phyloP scores from a whole-genome alignment of 805 yeast genomes.

The Starmerella ratchasimensis region DNA sequence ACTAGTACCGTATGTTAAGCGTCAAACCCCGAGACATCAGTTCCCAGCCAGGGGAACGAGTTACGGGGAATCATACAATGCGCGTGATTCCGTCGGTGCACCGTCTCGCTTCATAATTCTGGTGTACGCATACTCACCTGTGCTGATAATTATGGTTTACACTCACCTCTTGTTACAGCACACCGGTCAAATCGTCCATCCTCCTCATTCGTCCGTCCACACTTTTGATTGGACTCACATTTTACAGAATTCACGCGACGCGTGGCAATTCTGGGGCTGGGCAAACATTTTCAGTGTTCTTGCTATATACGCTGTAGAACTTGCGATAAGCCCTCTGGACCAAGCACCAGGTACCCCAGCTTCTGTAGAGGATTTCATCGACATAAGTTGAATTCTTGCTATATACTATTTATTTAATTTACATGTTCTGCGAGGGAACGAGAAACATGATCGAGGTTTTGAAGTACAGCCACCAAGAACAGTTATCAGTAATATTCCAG shows the following conservation, averaged over 20 bases:
- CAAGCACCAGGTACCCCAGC: constrained; percentile 6
- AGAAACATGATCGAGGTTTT: neutral
- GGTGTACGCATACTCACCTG: constrained; percentile 81
- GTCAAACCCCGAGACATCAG: constrained; percentile 10
- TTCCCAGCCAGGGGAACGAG: constrained; percentile 12
- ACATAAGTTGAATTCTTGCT: constrained; percentile 3
- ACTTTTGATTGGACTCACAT: constrained; percentile 10
- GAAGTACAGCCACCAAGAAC: too few relatives aligned
- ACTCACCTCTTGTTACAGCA: constrained; percentile 88
- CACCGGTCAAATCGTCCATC: constrained; percentile 20
- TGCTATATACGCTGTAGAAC: constrained; percentile 65
- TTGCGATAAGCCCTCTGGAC: constrained; percentile 24
- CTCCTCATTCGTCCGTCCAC: neutral
- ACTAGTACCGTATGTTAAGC: constrained; percentile 61
- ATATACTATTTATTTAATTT: neutral
- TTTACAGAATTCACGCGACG: constrained; percentile 32
- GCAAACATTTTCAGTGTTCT: constrained; percentile 72
- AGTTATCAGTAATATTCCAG: too few relatives aligned
- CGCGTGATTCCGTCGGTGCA: constrained; percentile 5
- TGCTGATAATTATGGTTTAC: constrained; percentile 87
- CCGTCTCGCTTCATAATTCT: constrained; percentile 23
- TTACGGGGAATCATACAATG: constrained; percentile 9
- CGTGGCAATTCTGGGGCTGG: constrained; percentile 99
- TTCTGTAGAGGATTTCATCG: constrained; percentile 10
- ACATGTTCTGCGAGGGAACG: too few relatives aligned